Evolutionary conservation across 2,329 filamentous ascomycete species (phyloP).

Genomic region (Claviceps pusilla): DNA sequence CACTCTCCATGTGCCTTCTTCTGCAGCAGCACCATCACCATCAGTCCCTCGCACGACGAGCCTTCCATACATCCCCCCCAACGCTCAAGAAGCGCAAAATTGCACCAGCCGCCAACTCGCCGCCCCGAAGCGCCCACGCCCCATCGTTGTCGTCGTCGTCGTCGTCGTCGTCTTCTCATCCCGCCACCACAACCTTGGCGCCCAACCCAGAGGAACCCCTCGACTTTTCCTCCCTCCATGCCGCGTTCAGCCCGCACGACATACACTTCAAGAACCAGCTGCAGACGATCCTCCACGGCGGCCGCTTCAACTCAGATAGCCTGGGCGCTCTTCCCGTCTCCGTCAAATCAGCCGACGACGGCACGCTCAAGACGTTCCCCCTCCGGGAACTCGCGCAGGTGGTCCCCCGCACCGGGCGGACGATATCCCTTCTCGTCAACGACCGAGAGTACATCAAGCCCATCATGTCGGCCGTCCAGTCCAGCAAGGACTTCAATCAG

Average conservation of each 20-base stretch:
- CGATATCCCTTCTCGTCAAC: constrained; percentile 27
- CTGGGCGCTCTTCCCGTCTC: constrained; percentile 31
- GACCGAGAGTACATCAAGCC: constrained; percentile 33
- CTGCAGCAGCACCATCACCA: not conserved
- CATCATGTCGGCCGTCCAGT: constrained; percentile 40
- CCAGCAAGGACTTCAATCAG: constrained; percentile 41
- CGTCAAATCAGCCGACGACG: constrained; percentile 15
- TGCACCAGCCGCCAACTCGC: constrained; percentile 16
- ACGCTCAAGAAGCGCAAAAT: constrained; percentile 26
- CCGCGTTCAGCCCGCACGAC: constrained; percentile 26
- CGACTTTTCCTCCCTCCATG: constrained; percentile 33
- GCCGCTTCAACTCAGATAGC: constrained; percentile 36
- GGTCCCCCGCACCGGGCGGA: constrained; percentile 29
- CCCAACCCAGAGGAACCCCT: constrained; percentile 29
- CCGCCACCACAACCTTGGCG: constrained; percentile 8
- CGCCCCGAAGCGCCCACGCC: constrained; percentile 9
- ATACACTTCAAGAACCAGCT: constrained; percentile 29
- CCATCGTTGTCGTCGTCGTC: constrained; percentile 9
- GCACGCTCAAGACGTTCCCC: constrained; percentile 23
- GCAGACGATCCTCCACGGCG: constrained; percentile 25
- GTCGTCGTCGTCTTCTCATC: constrained; percentile 4
- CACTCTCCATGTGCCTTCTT: no score
- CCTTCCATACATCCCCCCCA: constrained; percentile 16
- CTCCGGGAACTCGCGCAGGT: constrained; percentile 42
- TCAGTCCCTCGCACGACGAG: not conserved